Evolutionary conservation across 1,284 basidiomycete species (phyloP), one percentile per base, ranked within the genome.

Genomic region (Ustilago crameri): DNA sequence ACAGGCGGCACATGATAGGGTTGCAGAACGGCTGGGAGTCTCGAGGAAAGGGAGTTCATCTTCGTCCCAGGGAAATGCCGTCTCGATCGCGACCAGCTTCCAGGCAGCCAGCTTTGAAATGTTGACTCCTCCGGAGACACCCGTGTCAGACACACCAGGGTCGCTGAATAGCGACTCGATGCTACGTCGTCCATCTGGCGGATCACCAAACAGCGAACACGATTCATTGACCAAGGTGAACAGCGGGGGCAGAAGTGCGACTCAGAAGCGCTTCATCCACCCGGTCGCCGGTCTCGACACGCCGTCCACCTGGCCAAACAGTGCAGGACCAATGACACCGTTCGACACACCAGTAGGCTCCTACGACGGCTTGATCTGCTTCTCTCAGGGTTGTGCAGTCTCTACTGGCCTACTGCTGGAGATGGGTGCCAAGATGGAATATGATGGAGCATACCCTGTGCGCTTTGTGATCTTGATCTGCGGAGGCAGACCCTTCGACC

Each of bases 371-470:
- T 37, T 74, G 44, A 59, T 74, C 24, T 69, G 71, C 55, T 74
- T 74, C 22, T 74, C 71, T 37, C 71, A 74, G 17, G 71, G 71
- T 40, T 69, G 66, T n/a, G 66, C 71, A 3, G 62, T 66, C 15
- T 37, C 59, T 7, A 67, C 71, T 3, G 67, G 62, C 32, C n/a
- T 74, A 15, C 60, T 69, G 3, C 27, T 65, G 44, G 47, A 59
- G 35, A 42, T 49, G 15, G 18, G 26, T n/a, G 9, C 34, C 12
- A 40, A 48, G n/a, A 8, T 40, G 9, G 51, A 41, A 5, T n/a
- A 26, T 14, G n/a, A 24, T 5, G 46, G 24, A 26, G 9, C 1
- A 3, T 27, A 46, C n/a, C 58, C 62, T 9, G 26, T 70, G 12
- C 63, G 51, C n/a, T 56, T 74, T 15, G 55, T 54, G 14, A 45